Base-by-base conservation (phyloP, 2,329 filamentous ascomycete genomes). In the Microcyclospora tardicrescens region DNA sequence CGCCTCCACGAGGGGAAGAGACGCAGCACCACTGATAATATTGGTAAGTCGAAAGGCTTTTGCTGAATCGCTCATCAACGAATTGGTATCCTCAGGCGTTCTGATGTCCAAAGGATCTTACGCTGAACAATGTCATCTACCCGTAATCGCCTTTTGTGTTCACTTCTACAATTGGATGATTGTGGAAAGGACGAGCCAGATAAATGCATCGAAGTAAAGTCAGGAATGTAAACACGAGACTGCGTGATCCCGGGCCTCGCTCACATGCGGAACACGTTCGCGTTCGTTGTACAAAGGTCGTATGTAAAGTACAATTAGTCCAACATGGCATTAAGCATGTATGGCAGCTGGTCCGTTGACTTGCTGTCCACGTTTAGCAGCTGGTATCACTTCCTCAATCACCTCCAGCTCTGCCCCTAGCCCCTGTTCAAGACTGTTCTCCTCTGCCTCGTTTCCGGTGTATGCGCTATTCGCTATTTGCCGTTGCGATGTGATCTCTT, bases 401-500 rank as follows among this genome's bases (percentile, higher is more conserved):
- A 63, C 62, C 30, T 62, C 53, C 16, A 64, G 10, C 19, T 59
- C 46, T 36, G 61, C 62, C 29, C 58, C 53, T 13, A 59, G 24
- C 2, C 54, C 55, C 24, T 51, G 53, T 11, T 59, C 52, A 13
- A 58, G 53, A 4, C 49, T 54, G 39, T 54, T 30, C 2, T 57
- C 56, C 27, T 59, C 58, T 19, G 57, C 57, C 35, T 59, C 55
- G 29, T 46, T 49, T 10, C 59, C 58, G 10, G 58, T 60, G 36
- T 63, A 59, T 30, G 62, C 62, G n/a, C 63, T 60, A 12, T 68
- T 69, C 14, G 59, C 53, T 42, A 61, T 60, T 43, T 72, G 66
- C 43, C 68, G 65, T 45, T 65, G 52, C 5, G 67, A 49, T 29
- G 67, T 64, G 29, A 69, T 64, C 56, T 76, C 65, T 46, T 65